Evolutionary conservation across 2,329 filamentous ascomycete genomes (phyloP).

Genomic region (Penicillium sp.): DNA sequence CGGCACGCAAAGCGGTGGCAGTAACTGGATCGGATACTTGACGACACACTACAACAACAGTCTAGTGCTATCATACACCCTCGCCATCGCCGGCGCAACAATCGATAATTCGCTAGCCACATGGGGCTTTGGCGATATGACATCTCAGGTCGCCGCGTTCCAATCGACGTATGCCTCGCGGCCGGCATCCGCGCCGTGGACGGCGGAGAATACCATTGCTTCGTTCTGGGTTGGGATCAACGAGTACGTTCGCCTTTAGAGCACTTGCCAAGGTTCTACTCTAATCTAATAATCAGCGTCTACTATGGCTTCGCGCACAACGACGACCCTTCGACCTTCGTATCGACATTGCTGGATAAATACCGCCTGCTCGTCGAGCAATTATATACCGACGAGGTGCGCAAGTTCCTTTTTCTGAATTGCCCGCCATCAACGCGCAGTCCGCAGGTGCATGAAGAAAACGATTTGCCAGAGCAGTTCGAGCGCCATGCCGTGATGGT

Average conservation of each 20-base stretch:
- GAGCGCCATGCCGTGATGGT: constrained; percentile 11
- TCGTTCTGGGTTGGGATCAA: constrained; percentile 15
- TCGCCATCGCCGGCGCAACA: constrained; percentile 9
- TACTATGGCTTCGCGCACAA: constrained; percentile 13
- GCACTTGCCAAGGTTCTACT: not conserved
- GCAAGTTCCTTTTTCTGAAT: constrained; percentile 13
- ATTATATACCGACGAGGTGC: constrained; percentile 8
- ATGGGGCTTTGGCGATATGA: constrained; percentile 14
- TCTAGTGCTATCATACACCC: constrained; percentile 8
- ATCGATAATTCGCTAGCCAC: constrained; percentile 13
- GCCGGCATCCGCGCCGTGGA: constrained; percentile 10
- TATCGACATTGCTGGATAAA: constrained; percentile 8
- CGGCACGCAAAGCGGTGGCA: constrained; percentile 12
- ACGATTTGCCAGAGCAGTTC: constrained; percentile 12
- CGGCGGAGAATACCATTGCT: constrained; percentile 7
- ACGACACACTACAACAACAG: constrained; percentile 9
- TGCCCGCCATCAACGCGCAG: constrained; percentile 14
- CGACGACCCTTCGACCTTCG: constrained; percentile 8
- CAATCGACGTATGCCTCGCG: constrained; percentile 13
- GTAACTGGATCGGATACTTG: constrained; percentile 12
- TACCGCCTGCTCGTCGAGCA: constrained; percentile 10
- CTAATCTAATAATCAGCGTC: constrained; percentile 8
- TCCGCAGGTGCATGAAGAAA: constrained; percentile 14
- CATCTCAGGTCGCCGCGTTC: constrained; percentile 11
- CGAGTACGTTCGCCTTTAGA: constrained; percentile 1